Base-by-base conservation (phyloP, 306 rosid genomes). In the Prunus padus region DNA sequence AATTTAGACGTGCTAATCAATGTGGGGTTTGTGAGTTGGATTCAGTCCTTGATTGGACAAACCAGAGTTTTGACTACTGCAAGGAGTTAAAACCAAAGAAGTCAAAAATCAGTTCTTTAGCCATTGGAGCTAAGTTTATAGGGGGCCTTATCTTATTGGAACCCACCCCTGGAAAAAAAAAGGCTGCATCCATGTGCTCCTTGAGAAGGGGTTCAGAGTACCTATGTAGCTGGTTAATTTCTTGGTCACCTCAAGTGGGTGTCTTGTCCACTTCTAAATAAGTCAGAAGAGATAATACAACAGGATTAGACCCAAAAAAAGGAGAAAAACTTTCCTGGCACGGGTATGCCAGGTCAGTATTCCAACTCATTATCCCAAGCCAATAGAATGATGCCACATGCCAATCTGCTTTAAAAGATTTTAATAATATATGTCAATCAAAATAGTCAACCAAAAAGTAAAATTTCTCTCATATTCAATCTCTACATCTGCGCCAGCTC, bases 111-210 rank as follows among this genome's bases (percentile, higher is more conserved):
- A 19, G 15, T 2, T 64, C 10, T 64, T 2, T 19, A 37, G 47
- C n/a, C 25, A n/a, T 8, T 55, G 26, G 28, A 20, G 20, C 65
- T 42, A 57, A 37, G 37, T 37, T 40, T 26, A 5, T 44, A 72
- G 46, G 22, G 37, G 20, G 19, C 10, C 52, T 37, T 72, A 72
- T 72, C 42, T 56, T 60, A 8, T 56, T 56, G 76, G 76, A 72
- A 59, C 68, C 76, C 42, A 72, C 52, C 67, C 44, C 56, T 5
- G 40, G 67, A 16, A 57, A 52, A 23, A 23, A 8, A 4, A 18
- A 23, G 6, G 55, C 67, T 18, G 23, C 50, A 72, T 23, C 55
- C 77, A 60, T 73, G 77, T 73, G 68, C 76, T 57, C 54, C 67
- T 15, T 59, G 19, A 56, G 14, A 26, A 10, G 26, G 26, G 18